Evolutionary conservation across 192 early-diverging fungal species (phyloP), one percentile per base, ranked within the genome.

Genomic region (Gonapodya sp.): DNA sequence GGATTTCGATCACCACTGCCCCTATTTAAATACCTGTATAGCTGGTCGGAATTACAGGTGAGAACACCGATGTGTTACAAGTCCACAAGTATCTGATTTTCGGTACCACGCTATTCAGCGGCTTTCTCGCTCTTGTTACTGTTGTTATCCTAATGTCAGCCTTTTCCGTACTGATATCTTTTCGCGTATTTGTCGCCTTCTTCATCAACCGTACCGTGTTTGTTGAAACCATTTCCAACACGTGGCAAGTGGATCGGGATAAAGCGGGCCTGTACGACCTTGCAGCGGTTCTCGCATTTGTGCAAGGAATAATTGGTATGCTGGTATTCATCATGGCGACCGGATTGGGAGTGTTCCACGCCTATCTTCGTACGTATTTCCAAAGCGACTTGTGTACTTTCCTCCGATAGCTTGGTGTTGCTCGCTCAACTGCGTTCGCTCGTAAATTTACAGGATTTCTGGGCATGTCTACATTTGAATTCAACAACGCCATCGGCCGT

Each of bases 1-100:
- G 75, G 75, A 32, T 77, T 77, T 32, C 31, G 75, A 77, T 33
- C 75, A 77, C 31, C 75, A 77, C 75, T 77, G 75, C 75, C 30
- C 34, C 75, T 77, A 77, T 31, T 34, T 77, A 8, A 77, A 77
- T 33, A 34, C 75, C 18, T 77, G 75, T 34, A 77, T 77, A 31
- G 75, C 30, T 34, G 30, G 34, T 14, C 30, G 30, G 18, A 77
- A 77, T 34, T 77, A 77, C 31, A 2, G 31, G 75, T 77, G 75
- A 77, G 75, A 16, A 64, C 24, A 24, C 46, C 46, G 24, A 16
- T 64, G 8, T 64, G 8, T 8, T 16, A 8, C 46, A 64, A 16
- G 8, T 24, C 24, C 46, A 16, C 8, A 64, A 16, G 46, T 64
- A 24, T 64, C 46, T 24, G 46, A 64, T 64, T n/a, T n/a, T n/a